phyloP scores from a whole-genome alignment of 139 green algal genomes.

The Nannochloris sp. region DNA sequence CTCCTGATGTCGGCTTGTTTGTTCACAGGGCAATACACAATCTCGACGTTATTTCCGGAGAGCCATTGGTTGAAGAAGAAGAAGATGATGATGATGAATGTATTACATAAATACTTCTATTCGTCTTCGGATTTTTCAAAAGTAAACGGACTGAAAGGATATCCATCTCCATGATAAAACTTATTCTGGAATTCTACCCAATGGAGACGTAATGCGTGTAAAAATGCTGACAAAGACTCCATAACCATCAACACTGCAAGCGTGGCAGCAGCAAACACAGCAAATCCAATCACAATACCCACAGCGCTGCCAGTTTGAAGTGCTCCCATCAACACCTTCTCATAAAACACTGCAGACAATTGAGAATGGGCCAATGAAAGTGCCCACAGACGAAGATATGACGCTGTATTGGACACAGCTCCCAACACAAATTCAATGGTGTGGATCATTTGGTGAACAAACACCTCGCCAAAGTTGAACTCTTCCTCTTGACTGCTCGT shows the following conservation, averaged over 20 bases:
- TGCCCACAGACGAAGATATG: slow-evolving; percentile 97
- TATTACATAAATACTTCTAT: background rate
- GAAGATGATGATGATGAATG: background rate
- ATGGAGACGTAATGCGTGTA: slow-evolving; percentile 95
- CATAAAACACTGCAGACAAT: slow-evolving; percentile 89
- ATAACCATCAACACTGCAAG: slow-evolving; percentile 97
- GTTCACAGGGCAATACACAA: slow-evolving; percentile 35
- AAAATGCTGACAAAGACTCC: slow-evolving; percentile 94
- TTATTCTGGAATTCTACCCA: slow-evolving; percentile 94
- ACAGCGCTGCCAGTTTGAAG: slow-evolving; percentile 38
- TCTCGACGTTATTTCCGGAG: slow-evolving; percentile 33
- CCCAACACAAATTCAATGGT: slow-evolving; percentile 99
- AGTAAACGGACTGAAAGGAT: slow-evolving; percentile 80
- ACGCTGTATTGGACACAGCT: slow-evolving; percentile 96
- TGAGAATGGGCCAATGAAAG: slow-evolving; percentile 92
- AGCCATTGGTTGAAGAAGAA: background rate
- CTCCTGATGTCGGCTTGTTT: slow-evolving; percentile 41
- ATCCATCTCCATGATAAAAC: slow-evolving; percentile 77
- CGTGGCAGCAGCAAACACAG: slow-evolving; percentile 81
- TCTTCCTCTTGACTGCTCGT: slow-evolving; percentile 24
- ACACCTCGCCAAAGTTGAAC: slow-evolving; percentile 83
- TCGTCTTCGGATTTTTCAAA: slow-evolving; percentile 54
- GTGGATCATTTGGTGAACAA: slow-evolving; percentile 95
- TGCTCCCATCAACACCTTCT: slow-evolving; percentile 80
- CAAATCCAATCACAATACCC: slow-evolving; percentile 72